Conservation (phyloP, 148 eudicot genomes). For the Mesembryanthemum crystallinum region DNA sequence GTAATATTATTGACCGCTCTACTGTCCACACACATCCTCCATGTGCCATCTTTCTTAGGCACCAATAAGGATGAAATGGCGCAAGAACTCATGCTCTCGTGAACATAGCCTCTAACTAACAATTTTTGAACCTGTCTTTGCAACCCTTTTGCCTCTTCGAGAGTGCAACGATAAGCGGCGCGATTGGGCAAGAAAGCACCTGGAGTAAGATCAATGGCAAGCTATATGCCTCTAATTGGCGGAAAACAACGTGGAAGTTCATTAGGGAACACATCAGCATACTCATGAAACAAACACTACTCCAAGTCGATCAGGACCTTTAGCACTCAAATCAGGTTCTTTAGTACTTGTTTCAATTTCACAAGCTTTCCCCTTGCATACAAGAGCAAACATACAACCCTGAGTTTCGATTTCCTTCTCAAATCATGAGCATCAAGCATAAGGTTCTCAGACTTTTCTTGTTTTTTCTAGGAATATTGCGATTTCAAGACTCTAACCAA, state of each 20-base stretch:
- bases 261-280: neutral
- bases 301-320: neutral
- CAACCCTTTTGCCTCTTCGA: neutral
- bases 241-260: constrained; percentile 2
- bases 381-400: neutral
- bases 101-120: neutral
- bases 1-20: constrained; percentile 9
- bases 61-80: neutral
- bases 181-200: neutral
- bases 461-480: neutral
- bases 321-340: neutral
- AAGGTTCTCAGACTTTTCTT: neutral
- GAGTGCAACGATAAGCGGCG: neutral
- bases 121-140: constrained; percentile 4
- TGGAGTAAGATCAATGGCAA: constrained; percentile 2
- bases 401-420: too few species aligned
- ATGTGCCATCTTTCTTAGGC: constrained; percentile 14
- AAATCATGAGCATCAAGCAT: neutral
- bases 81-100: constrained; percentile 9
- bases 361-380: neutral
- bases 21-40: constrained; percentile 4
- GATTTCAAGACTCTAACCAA: neutral
- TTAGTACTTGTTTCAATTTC: neutral
- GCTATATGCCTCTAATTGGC: constrained; percentile 8
- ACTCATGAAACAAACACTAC: neutral